Conservation (phyloP, 805 yeast genomes). For the Candida boidinii region DNA sequence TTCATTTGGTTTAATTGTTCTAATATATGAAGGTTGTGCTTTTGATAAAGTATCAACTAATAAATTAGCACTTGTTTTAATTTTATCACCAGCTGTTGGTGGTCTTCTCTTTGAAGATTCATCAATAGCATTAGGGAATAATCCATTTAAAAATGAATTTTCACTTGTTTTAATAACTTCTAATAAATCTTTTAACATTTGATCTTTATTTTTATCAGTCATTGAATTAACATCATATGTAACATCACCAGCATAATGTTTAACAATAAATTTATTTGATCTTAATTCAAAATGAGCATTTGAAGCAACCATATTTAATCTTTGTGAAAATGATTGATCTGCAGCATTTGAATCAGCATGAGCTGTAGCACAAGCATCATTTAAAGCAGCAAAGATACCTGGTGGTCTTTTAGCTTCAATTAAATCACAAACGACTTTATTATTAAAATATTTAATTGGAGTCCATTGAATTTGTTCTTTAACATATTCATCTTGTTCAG, state of each 20-base stretch:
- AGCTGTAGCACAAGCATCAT: slow-evolving; percentile 96
- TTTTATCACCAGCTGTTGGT: slow-evolving; percentile 94
- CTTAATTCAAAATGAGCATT: slow-evolving; percentile 89
- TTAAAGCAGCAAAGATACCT: slow-evolving; percentile 91
- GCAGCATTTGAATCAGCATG: slow-evolving; percentile 97
- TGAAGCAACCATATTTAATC: slow-evolving; percentile 72
- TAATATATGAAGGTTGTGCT: slow-evolving; percentile 91
- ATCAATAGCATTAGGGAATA: slow-evolving; percentile 62
- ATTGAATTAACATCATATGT: slow-evolving; percentile 81
- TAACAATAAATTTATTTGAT: slow-evolving; percentile 77
- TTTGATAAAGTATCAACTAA: slow-evolving; percentile 82
- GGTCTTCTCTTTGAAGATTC: slow-evolving; percentile 69
- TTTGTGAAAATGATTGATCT: slow-evolving; percentile 90
- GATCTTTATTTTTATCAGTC: slow-evolving; percentile 97
- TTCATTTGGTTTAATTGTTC: slow-evolving; percentile 97
- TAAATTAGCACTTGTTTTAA: slow-evolving; percentile 83
- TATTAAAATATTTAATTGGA: slow-evolving; percentile 93
- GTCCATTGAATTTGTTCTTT: slow-evolving; percentile 96
- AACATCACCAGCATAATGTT: slow-evolving; percentile 98
- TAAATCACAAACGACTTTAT: slow-evolving; percentile 92
- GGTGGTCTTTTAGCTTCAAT: slow-evolving; percentile 94
- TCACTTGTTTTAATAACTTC: slow-evolving; percentile 68
- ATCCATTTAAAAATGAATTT: slow-evolving; percentile 48
- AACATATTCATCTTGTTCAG: slow-evolving; percentile 96
- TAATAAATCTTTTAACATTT: slow-evolving; percentile 77